Evolutionary conservation across 108 stramenopile genomes (phyloP).

Genomic region (Skeletonema tropicum): DNA sequence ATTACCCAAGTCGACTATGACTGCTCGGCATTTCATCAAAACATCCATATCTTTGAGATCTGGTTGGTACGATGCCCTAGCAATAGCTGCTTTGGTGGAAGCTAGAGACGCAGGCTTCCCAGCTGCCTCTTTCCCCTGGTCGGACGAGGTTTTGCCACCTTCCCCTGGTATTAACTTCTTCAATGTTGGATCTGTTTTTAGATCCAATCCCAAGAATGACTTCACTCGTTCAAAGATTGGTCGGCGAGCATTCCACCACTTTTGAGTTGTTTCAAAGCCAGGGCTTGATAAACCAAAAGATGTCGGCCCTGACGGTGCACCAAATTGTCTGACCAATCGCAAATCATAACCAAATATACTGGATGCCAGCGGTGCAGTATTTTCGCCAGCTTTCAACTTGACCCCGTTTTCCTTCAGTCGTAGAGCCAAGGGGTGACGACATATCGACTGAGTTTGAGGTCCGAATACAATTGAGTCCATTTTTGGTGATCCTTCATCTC

Average conservation of each 20-base stretch:
- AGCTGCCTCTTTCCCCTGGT: constrained; percentile 52
- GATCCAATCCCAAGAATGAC: constrained; percentile 75
- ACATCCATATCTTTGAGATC: constrained; percentile 71
- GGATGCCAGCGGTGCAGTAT: constrained; percentile 44
- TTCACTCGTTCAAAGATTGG: constrained; percentile 73
- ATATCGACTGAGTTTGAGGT: constrained; percentile 59
- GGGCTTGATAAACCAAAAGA: constrained; percentile 66
- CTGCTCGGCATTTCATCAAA: constrained; percentile 69
- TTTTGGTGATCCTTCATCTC: constrained; percentile 74
- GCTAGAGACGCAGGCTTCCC: constrained; percentile 54
- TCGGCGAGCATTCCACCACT: constrained; percentile 81
- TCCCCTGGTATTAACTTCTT: constrained; percentile 32
- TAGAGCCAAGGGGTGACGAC: constrained; percentile 80
- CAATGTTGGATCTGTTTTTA: constrained; percentile 45
- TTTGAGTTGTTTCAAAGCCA: constrained; percentile 60
- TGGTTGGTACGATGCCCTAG: constrained; percentile 62
- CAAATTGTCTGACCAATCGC: constrained; percentile 74
- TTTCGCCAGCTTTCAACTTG: constrained; percentile 35
- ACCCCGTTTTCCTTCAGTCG: constrained; percentile 58
- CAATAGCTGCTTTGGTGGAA: constrained; percentile 45
- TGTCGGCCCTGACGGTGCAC: constrained; percentile 60
- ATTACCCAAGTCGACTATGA: constrained; percentile 98
- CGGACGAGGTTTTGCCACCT: constrained; percentile 32
- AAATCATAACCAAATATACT: constrained; percentile 82
- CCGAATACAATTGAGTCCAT: constrained; percentile 79